Conservation (phyloP, 139 green algal species). For the Zygnema circumcarinatum region DNA sequence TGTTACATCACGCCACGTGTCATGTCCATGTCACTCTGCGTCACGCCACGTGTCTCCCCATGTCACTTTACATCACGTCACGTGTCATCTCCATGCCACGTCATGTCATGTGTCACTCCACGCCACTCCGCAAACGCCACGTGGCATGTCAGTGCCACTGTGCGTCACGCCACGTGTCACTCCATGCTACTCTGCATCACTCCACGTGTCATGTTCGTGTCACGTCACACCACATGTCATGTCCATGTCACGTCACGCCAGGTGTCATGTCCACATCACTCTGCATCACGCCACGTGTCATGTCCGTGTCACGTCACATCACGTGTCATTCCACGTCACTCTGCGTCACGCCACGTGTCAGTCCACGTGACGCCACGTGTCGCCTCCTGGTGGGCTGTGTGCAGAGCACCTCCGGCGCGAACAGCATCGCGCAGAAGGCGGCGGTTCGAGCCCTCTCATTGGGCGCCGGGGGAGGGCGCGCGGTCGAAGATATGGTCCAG, state of each 20-base stretch:
- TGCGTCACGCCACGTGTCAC: neutral
- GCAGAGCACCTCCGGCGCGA: constrained; percentile 78
- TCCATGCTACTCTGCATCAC: neutral
- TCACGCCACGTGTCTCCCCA: neutral
- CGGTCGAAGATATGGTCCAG: constrained; percentile 81
- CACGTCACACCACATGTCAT: neutral
- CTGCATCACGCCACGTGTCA: neutral
- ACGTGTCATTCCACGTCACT: neutral
- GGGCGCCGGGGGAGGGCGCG: constrained; percentile 76
- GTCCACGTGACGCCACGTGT: neutral
- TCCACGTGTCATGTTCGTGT: neutral
- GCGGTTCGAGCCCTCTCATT: constrained; percentile 86
- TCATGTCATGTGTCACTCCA: neutral
- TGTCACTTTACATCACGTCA: neutral
- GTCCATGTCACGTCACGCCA: no score
- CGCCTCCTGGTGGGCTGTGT: neutral
- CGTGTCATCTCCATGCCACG: neutral
- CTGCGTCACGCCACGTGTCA: neutral
- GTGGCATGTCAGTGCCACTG: neutral
- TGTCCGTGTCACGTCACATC: neutral
- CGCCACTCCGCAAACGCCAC: neutral
- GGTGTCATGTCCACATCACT: neutral
- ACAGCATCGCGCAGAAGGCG: constrained; percentile 84
- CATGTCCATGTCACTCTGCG: neutral
- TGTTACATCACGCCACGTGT: neutral